These are phyloP conservation scores for Zanthoxylum bungeanum DNA, from an alignment of 345 rosid species.

Conservation along the genomic window DNA sequence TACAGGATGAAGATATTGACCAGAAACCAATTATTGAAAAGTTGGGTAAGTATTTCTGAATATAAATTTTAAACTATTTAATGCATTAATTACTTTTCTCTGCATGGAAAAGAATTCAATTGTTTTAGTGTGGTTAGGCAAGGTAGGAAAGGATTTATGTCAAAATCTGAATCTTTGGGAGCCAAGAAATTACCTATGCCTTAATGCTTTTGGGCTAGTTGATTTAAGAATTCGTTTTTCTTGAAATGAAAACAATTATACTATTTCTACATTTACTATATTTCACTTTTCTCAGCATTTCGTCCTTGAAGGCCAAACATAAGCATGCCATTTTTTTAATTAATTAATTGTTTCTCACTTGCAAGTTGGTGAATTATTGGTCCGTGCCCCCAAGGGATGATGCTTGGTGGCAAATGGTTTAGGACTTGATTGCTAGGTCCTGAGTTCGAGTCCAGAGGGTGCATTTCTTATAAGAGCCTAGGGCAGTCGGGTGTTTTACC, in stretches of 20 bases:
- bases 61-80: not conserved
- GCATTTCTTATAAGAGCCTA: too few relatives aligned
- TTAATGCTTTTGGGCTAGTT: not conserved
- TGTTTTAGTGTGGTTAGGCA: not conserved
- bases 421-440: too few relatives aligned
- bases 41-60: slow-evolving; percentile 47
- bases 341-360: not conserved
- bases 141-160: not conserved
- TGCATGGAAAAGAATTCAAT: not conserved
- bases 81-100: not conserved
- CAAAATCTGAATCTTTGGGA: not conserved
- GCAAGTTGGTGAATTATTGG: not conserved
- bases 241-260: not conserved
- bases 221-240: not conserved
- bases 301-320: not conserved
- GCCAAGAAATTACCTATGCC: not conserved
- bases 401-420: too few relatives aligned
- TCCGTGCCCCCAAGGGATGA: too few relatives aligned
- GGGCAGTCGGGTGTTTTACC: too few relatives aligned
- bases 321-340: not conserved
- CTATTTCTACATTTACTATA: not conserved
- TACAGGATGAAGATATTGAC: slow-evolving; percentile 41
- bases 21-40: slow-evolving; percentile 49
- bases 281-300: not conserved
- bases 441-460: too few relatives aligned